phyloP scores from a whole-genome alignment of 345 rosid species.

The Tarenaya hassleriana region DNA sequence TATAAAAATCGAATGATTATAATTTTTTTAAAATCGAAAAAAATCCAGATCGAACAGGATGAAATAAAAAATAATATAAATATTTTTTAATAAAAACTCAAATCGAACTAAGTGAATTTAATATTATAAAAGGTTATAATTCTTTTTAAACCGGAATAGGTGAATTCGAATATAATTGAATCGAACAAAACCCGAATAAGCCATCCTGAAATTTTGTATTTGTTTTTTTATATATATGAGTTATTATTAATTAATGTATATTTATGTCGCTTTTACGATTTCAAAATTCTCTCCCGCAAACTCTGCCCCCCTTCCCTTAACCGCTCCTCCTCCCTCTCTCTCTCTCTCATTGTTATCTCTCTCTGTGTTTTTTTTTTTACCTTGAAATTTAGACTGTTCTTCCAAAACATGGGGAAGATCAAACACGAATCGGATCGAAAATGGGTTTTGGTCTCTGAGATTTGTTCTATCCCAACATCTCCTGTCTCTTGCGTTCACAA shows the following conservation, averaged over 20 bases:
- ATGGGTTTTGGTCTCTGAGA: constrained; percentile 49
- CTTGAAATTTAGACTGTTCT: constrained; percentile 4
- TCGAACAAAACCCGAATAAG: too few species aligned
- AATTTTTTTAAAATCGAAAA: too few species aligned
- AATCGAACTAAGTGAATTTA: too few species aligned
- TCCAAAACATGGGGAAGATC: constrained; percentile 38
- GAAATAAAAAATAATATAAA: too few species aligned
- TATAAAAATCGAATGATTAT: too few species aligned
- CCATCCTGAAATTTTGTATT: background rate
- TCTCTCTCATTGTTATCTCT: constrained; percentile 14
- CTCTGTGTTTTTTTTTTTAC: background rate
- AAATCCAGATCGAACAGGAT: too few species aligned
- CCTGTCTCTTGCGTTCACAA: constrained; percentile 47
- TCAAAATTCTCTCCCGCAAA: constrained; percentile 58
- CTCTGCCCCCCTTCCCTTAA: constrained; percentile 55
- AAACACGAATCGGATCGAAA: constrained; percentile 40
- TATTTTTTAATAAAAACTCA: too few species aligned
- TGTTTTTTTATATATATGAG: too few species aligned
- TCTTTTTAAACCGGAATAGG: too few species aligned
- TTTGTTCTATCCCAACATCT: constrained; percentile 50
- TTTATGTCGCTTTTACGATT: constrained; percentile 34
- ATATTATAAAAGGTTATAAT: too few species aligned
- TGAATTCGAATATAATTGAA: too few species aligned
- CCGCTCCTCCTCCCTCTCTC: constrained; percentile 34
- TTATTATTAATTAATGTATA: background rate